These are phyloP conservation scores for Spiromastix sp. DNA, from an alignment of 2,329 filamentous ascomycete genomes.

Conservation along the genomic window DNA sequence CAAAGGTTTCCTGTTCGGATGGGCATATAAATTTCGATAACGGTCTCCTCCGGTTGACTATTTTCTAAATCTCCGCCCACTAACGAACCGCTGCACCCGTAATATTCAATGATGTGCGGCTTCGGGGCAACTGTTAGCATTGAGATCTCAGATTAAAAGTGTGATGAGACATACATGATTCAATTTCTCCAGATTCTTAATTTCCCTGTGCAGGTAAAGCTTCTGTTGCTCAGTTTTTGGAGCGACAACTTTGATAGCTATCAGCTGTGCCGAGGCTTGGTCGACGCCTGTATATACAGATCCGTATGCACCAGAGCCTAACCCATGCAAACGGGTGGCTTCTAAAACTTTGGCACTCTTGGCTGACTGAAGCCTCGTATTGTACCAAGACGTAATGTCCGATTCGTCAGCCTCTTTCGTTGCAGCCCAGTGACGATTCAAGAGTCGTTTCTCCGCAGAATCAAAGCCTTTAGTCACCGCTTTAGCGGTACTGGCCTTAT, in stretches of 20 bases:
- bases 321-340: too few relatives aligned
- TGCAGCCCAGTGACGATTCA: too few relatives aligned
- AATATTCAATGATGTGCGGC: constrained; percentile 13
- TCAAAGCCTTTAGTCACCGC: too few relatives aligned
- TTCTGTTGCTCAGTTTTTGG: constrained; percentile 1
- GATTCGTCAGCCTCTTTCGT: too few relatives aligned
- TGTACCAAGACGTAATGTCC: too few relatives aligned
- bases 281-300: constrained; percentile 7
- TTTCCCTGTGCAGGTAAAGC: not conserved
- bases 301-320: constrained; percentile 14
- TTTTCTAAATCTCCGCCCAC: not conserved
- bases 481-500: too few relatives aligned
- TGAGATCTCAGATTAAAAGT: not conserved
- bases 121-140: constrained; percentile 1
- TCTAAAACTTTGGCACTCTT: too few relatives aligned
- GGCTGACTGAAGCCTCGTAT: too few relatives aligned
- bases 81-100: constrained; percentile 7
- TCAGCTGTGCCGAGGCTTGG: constrained; percentile 3
- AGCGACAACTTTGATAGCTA: constrained; percentile 8
- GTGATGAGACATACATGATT: constrained; percentile 2
- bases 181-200: not conserved
- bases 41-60: too few relatives aligned
- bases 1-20: constrained; percentile 11
- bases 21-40: constrained; percentile 14
- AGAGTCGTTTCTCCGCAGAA: too few relatives aligned